Conservation (phyloP, 345 rosid species). For the Gossypium longicalyx region DNA sequence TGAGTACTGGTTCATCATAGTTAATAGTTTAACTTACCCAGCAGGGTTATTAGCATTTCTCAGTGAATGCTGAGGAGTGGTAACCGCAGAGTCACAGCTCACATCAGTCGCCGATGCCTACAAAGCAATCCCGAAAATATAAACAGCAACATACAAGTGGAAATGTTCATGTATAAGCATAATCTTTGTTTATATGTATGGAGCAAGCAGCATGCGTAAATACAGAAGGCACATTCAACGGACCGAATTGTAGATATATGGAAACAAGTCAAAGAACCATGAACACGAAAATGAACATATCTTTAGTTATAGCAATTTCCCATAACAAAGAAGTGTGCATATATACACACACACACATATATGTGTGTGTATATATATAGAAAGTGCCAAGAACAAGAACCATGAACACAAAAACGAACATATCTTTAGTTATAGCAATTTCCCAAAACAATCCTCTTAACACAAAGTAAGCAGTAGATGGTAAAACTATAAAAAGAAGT, state of each 20-base stretch:
- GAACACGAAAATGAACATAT: too few species aligned
- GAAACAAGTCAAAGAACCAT: not conserved
- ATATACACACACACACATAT: too few species aligned
- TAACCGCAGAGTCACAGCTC: constrained; percentile 91
- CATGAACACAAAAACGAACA: too few species aligned
- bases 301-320: not conserved
- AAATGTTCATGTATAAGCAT: not conserved
- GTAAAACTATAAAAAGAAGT: not conserved
- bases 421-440: not conserved
- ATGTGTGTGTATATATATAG: not conserved
- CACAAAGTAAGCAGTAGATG: not conserved
- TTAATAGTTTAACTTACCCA: constrained; percentile 50
- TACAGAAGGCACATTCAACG: not conserved
- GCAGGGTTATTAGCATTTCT: constrained; percentile 98
- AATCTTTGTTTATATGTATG: not conserved
- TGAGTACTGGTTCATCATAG: not conserved
- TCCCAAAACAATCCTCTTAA: not conserved
- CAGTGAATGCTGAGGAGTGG: constrained; percentile 85
- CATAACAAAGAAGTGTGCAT: not conserved
- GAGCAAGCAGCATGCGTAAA: not conserved
- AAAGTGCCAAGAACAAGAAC: not conserved
- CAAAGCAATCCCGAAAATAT: constrained; percentile 13
- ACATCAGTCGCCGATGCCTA: constrained; percentile 77
- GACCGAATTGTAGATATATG: too few species aligned
- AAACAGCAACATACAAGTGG: not conserved